phyloP scores from a whole-genome alignment of 768 basidiomycete genomes.

The Gymnopilus dilepis region DNA sequence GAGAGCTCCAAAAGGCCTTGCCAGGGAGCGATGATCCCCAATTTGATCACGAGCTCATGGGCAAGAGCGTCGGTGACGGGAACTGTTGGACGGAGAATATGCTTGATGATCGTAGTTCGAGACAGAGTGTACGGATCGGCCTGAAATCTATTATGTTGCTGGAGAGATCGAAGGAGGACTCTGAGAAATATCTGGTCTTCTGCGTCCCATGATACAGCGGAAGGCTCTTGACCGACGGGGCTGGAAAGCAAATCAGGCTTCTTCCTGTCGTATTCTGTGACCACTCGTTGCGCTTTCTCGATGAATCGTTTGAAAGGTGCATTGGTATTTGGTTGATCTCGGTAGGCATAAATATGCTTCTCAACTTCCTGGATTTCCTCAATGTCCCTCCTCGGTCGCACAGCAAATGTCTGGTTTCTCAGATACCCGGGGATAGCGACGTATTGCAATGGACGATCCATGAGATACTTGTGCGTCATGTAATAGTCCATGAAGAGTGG shows the following conservation, averaged over 20 bases:
- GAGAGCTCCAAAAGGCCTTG: conserved; percentile 61
- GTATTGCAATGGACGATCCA: conserved; percentile 58
- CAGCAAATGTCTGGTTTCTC: conserved; percentile 54
- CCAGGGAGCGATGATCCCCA: conserved; percentile 85
- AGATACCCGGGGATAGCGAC: conserved; percentile 55
- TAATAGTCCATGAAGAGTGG: conserved; percentile 43
- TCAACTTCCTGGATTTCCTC: conserved; percentile 52
- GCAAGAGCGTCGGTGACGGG: conserved; percentile 40
- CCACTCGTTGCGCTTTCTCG: conserved; percentile 19
- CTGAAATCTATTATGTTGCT: conserved; percentile 54
- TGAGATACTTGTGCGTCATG: conserved; percentile 69
- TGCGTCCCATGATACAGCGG: conserved; percentile 48
- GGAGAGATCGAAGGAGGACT: conserved; percentile 62
- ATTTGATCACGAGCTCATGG: conserved; percentile 60
- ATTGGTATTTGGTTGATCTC: background rate
- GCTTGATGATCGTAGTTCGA: conserved; percentile 62
- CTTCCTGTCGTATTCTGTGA: conserved; percentile 9
- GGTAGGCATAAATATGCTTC: conserved; percentile 47
- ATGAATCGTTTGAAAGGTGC: conserved; percentile 21
- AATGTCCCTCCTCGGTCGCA: conserved; percentile 67
- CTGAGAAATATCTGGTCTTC: conserved; percentile 62
- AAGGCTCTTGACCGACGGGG: conserved; percentile 20
- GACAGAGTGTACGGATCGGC: conserved; percentile 63
- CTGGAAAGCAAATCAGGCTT: conserved; percentile 6
- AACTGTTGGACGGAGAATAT: conserved; percentile 45